phyloP scores from a whole-genome alignment of 1,139 yeast genomes.

The Pichia sp. region DNA sequence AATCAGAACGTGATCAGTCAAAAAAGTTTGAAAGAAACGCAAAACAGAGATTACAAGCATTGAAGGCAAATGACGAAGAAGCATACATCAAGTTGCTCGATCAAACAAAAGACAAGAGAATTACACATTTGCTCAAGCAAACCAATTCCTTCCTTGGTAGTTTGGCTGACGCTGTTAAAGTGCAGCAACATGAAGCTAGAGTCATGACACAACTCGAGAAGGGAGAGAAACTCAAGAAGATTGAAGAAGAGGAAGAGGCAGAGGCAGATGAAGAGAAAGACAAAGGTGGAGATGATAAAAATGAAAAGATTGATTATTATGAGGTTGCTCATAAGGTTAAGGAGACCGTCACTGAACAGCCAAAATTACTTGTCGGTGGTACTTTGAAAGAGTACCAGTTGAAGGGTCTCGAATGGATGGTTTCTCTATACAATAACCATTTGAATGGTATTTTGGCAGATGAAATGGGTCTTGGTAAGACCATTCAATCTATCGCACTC shows the following conservation, averaged over 20 bases:
- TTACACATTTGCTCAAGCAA: constrained; percentile 70
- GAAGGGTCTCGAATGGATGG: constrained; percentile 98
- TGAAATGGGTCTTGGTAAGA: constrained; percentile 89
- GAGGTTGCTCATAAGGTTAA: constrained; percentile 71
- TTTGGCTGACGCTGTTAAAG: constrained; percentile 69
- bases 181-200: constrained; percentile 59
- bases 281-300: constrained; percentile 32
- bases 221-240: constrained; percentile 24
- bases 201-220: constrained; percentile 24
- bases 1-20: constrained; percentile 66
- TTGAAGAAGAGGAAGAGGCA: constrained; percentile 4
- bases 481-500: constrained; percentile 77
- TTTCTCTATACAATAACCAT: constrained; percentile 85
- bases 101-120: constrained; percentile 78
- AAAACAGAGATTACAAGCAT: constrained; percentile 78
- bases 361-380: constrained; percentile 74
- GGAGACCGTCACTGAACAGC: constrained; percentile 60
- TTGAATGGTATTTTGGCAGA: constrained; percentile 93
- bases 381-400: constrained; percentile 86
- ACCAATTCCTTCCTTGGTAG: constrained; percentile 72
- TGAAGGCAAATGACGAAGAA: constrained; percentile 79
- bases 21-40: constrained; percentile 71
- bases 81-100: constrained; percentile 74
- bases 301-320: constrained; percentile 65
- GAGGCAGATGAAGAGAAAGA: constrained; percentile 24